phyloP scores from a whole-genome alignment of 73 alveolate species.

The Paramecium tetraurelia region DNA sequence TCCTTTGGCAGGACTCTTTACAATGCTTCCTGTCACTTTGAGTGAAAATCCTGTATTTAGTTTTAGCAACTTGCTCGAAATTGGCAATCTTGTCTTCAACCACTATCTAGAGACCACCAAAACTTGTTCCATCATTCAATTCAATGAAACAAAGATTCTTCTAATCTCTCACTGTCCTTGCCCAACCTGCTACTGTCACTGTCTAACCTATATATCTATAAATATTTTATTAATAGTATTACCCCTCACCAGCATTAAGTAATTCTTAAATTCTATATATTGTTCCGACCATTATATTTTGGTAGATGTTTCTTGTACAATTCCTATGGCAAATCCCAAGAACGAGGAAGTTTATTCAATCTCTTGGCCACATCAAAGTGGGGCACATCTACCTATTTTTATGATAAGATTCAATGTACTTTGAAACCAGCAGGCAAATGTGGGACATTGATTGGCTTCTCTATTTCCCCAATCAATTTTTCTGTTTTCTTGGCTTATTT shows the following conservation, averaged over 20 bases:
- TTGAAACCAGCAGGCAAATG: constrained; percentile 45
- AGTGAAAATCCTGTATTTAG: constrained; percentile 42
- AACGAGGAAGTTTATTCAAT: constrained; percentile 36
- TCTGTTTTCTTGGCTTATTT: constrained; percentile 23
- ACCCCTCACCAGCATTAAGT: constrained; percentile 38
- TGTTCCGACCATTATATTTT: constrained; percentile 50
- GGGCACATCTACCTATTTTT: background rate
- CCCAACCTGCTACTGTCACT: constrained; percentile 96
- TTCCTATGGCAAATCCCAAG: constrained; percentile 35
- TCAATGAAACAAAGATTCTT: constrained; percentile 91
- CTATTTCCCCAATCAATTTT: background rate
- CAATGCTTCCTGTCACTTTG: constrained; percentile 66
- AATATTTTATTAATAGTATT: background rate
- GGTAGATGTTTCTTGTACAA: constrained; percentile 14
- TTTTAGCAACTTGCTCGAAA: background rate
- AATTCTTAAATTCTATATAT: constrained; percentile 27
- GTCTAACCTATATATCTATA: constrained; percentile 70
- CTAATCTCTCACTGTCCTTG: constrained; percentile 85
- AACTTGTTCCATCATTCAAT: constrained; percentile 94
- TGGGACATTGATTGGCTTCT: constrained; percentile 47
- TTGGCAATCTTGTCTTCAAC: constrained; percentile 63
- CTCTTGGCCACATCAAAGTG: constrained; percentile 7
- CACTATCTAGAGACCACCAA: constrained; percentile 85
- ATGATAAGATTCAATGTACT: background rate
- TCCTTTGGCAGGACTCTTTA: constrained; percentile 93